Percentiles rank a stretch among this genome's conserved stretches.
Conservation (phyloP, 495 filamentous ascomycete genomes). For the Podospora tetraspora region DNA sequence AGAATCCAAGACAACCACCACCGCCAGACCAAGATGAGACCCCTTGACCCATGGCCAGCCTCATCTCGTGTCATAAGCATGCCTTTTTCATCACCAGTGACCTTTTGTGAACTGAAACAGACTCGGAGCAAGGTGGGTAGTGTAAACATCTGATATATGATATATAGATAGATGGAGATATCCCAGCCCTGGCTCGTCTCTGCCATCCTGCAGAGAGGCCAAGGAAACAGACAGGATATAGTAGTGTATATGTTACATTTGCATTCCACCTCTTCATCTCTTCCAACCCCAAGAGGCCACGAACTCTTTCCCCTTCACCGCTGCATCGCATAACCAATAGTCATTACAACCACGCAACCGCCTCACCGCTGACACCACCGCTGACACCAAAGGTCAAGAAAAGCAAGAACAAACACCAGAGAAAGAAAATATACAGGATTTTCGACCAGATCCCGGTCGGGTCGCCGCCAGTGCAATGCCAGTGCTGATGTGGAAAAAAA, state of each 20-base stretch:
- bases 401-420: neutral
- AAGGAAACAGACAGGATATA: neutral
- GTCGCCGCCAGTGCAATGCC: slow-evolving; percentile 11
- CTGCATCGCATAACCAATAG: neutral
- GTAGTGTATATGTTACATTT: neutral
- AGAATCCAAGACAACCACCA: neutral
- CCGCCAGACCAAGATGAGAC: neutral
- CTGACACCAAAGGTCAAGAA: neutral
- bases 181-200: neutral
- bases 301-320: too few species aligned
- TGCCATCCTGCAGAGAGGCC: neutral
- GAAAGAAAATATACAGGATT: slow-evolving; percentile 6
- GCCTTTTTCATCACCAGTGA: neutral
- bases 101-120: too few species aligned
- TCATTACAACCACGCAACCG: neutral
- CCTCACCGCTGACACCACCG: too few species aligned
- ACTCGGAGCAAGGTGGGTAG: neutral
- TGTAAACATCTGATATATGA: neutral
- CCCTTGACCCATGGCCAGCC: neutral
- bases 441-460: slow-evolving; percentile 4
- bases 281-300: too few species aligned
- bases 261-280: neutral
- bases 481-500: slow-evolving; percentile 3
- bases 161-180: neutral
- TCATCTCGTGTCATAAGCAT: neutral